Evolutionary conservation across 179 eudicot genomes (phyloP).

Genomic region (Carnegiea gigantea): DNA sequence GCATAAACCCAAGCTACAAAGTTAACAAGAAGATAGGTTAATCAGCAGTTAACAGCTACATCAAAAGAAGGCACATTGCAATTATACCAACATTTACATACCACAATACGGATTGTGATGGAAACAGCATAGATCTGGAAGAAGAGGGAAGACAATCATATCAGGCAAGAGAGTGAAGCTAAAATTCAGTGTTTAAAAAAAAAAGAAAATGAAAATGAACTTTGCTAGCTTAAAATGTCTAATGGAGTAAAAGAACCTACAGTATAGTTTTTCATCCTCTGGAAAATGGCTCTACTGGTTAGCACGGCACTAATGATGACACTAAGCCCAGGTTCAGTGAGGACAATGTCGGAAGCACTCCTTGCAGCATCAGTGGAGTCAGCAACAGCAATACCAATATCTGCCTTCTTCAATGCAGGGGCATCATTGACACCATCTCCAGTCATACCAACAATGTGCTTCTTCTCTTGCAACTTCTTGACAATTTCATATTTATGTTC

Average conservation of each 20-base stretch:
- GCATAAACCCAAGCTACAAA: slow-evolving; percentile 72
- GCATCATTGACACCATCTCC: slow-evolving; percentile 80
- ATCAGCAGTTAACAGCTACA: not conserved
- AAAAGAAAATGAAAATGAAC: not conserved
- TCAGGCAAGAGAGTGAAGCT: slow-evolving; percentile 1
- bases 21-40: not conserved
- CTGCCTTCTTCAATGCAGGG: slow-evolving; percentile 68
- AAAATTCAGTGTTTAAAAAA: not conserved
- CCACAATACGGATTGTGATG: slow-evolving; percentile 79
- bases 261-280: slow-evolving; percentile 73
- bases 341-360: slow-evolving; percentile 72
- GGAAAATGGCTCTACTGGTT: slow-evolving; percentile 72
- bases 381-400: slow-evolving; percentile 70
- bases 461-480: slow-evolving; percentile 62
- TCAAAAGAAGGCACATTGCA: not conserved
- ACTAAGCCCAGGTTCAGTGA: slow-evolving; percentile 73
- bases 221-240: not conserved
- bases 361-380: slow-evolving; percentile 76
- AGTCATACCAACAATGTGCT: slow-evolving; percentile 75
- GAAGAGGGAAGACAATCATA: not conserved
- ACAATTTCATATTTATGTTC: slow-evolving; percentile 73
- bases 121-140: slow-evolving; percentile 71
- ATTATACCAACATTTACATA: slow-evolving; percentile 29
- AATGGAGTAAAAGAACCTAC: slow-evolving; percentile 31
- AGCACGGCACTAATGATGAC: slow-evolving; percentile 70